Evolutionary conservation across 768 basidiomycete genomes (phyloP).

Genomic region (Lactifluus hygrophoroides): DNA sequence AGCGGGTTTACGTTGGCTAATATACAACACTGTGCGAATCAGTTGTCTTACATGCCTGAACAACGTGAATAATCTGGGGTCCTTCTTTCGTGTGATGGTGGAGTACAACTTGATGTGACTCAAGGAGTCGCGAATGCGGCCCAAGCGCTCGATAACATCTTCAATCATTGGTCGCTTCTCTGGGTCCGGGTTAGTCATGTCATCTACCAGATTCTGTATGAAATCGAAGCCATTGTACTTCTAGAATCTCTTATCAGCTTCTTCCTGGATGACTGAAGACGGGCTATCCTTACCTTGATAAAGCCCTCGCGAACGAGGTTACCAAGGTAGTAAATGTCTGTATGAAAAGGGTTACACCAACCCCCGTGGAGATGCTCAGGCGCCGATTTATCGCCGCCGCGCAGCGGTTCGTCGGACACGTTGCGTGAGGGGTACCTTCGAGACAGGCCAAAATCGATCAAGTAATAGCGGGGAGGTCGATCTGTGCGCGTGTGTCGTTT

Average conservation of each 20-base stretch:
- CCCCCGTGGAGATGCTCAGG: conserved; percentile 21
- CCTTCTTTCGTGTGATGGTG: conserved; percentile 1
- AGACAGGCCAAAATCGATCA: conserved; percentile 28
- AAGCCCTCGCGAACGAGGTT: conserved; percentile 21
- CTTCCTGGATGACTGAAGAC: neutral
- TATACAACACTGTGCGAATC: neutral
- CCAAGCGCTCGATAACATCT: conserved; percentile 3
- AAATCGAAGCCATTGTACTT: conserved; percentile 16
- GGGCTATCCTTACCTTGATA: neutral
- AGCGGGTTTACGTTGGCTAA: neutral
- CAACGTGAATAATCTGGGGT: neutral
- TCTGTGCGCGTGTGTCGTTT: conserved; percentile 22
- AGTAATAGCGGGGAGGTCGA: conserved; percentile 22
- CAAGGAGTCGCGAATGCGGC: neutral
- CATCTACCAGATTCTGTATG: conserved; percentile 17
- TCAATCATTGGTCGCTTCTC: conserved; percentile 27
- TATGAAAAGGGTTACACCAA: conserved; percentile 21
- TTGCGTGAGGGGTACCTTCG: conserved; percentile 11
- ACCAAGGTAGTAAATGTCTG: conserved; percentile 23
- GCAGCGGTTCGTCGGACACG: conserved; percentile 15
- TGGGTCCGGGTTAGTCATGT: conserved; percentile 31
- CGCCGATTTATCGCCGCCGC: conserved; percentile 23
- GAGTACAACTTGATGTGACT: conserved; percentile 3
- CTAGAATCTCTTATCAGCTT: conserved; percentile 3
- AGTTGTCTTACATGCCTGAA: conserved; percentile 2